Evolutionary conservation across 1,284 basidiomycete species (phyloP).

Genomic region (Naganishia sp.): DNA sequence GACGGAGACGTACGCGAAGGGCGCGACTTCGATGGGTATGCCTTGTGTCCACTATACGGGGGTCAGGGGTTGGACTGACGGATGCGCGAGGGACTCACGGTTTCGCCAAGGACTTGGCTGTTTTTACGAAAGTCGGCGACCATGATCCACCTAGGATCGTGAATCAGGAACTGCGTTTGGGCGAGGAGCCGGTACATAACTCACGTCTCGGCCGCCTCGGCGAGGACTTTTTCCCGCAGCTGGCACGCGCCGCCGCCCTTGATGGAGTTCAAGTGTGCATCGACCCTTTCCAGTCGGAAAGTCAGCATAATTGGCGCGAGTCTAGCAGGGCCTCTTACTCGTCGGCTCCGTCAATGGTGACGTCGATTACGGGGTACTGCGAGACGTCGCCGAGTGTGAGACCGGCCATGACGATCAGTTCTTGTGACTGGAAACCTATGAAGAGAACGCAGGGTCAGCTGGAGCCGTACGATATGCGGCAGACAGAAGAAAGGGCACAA

Average conservation of each 20-base stretch:
- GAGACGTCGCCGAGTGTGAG: constrained; percentile 88
- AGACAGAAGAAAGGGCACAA: too few relatives aligned
- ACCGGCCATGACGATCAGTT: constrained; percentile 81
- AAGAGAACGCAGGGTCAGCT: neutral
- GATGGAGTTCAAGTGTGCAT: constrained; percentile 85
- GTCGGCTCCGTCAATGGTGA: constrained; percentile 96
- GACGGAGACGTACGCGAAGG: constrained; percentile 91
- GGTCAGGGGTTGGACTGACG: neutral
- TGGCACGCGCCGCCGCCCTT: constrained; percentile 98
- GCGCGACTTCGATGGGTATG: constrained; percentile 93
- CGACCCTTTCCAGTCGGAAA: constrained; percentile 65
- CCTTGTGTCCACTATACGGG: constrained; percentile 73
- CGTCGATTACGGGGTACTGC: constrained; percentile 85
- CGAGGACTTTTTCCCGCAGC: constrained; percentile 93
- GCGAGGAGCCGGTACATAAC: constrained; percentile 48
- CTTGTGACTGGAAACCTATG: constrained; percentile 90
- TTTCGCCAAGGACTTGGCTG: constrained; percentile 75
- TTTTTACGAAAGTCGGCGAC: constrained; percentile 98
- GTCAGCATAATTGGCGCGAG: neutral
- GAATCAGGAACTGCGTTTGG: neutral
- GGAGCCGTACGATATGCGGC: neutral
- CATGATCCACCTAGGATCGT: constrained; percentile 70
- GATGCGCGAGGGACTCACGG: constrained; percentile 58
- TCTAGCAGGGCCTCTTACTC: constrained; percentile 63
- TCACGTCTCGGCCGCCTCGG: constrained; percentile 86